Evolutionary conservation across 345 rosid genomes (phyloP), one percentile per base, ranked within the genome.

Genomic region (Eucalyptus lansdowneana): DNA sequence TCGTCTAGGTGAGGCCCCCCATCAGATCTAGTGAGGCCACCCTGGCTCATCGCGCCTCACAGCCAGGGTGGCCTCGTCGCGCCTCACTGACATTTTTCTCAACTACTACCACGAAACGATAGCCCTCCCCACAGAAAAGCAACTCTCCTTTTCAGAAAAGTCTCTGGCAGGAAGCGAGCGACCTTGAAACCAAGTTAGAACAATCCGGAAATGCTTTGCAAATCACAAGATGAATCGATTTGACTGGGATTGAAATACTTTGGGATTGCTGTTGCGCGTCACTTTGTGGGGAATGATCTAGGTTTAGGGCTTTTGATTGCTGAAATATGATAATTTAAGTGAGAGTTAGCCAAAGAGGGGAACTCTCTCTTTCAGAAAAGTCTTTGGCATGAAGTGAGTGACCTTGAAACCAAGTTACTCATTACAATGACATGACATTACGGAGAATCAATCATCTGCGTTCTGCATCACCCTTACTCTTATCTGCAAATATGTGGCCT

Each of bases 41-140:
- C 2, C 56, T 53, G 8, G 24, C 24, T 53, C 24, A 53, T 37
- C 40, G 40, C 40, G 1, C 40, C 40, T 37, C 40, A 37, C 40
- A 0, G 56, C 56, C 0, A 51, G 56, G 56, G 56, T 0, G 0
- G 22, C 22, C 24, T 53, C 0, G 10, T 0, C 0, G 11, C 11
- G 2, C 24, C 4, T 53, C 10, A 65, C 5, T 7, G 11, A n/a
- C 3, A 65, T 60, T 14, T 65, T 65, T 31, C 42, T 16, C 80
- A 31, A 9, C 80, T 31, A 65, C 9, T 65, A n/a, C 72, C 9
- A 14, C 1, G 72, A 65, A 65, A 65, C 19, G 17, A n/a, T 14
- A 65, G 34, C 34, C 76, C 16, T 29, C 19, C 19, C 5, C 76
- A 4, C 5, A 65, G 40, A 65, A 65, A n/a, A 14, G 37, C 6